A percentile compares a stretch with the other conserved stretches of the same genome.
These are phyloP conservation scores for Amaranthus cruentus DNA, from an alignment of 148 eudicot species.

Conservation along the genomic window DNA sequence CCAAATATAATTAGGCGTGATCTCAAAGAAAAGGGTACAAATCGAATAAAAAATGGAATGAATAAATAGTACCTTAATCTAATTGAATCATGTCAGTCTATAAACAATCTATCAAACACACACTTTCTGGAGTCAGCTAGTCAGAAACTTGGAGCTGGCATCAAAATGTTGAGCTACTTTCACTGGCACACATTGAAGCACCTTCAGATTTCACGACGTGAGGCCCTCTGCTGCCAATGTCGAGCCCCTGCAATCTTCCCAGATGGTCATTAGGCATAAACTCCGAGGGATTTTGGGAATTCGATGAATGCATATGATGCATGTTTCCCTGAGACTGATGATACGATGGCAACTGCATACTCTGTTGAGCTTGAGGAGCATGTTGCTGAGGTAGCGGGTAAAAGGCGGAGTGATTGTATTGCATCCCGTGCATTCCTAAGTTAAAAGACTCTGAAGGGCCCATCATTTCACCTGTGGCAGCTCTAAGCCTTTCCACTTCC, in stretches of 20 bases:
- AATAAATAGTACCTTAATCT: conserved; percentile 19
- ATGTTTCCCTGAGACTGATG: conserved; percentile 25
- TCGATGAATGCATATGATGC: conserved; percentile 24
- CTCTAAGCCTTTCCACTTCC: conserved; percentile 49
- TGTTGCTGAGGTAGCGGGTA: conserved; percentile 33
- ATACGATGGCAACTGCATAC: conserved; percentile 32
- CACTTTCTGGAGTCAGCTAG: conserved; percentile 32
- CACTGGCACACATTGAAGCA: conserved; percentile 40
- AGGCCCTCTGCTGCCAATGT: conserved; percentile 33
- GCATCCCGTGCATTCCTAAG: conserved; percentile 29
- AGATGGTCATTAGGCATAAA: conserved; percentile 34
- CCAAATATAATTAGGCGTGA: conserved; percentile 20
- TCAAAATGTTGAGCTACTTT: conserved; percentile 48
- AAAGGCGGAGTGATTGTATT: conserved; percentile 32
- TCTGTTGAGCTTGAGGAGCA: conserved; percentile 28
- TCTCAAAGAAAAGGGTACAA: conserved; percentile 21
- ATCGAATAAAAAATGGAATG: conserved; percentile 24
- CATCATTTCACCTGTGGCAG: conserved; percentile 39
- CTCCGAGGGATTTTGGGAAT: conserved; percentile 22
- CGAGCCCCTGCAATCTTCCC: conserved; percentile 40
- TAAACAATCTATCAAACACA: conserved; percentile 33
- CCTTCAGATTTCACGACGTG: conserved; percentile 35
- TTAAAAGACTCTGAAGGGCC: conserved; percentile 34
- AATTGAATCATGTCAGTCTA: conserved; percentile 36
- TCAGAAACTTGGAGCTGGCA: conserved; percentile 26